Evolutionary conservation across 176 grass and related monocot species (phyloP), one percentile per base, ranked within the genome.

Genomic region (Aegilops sharonensis): DNA sequence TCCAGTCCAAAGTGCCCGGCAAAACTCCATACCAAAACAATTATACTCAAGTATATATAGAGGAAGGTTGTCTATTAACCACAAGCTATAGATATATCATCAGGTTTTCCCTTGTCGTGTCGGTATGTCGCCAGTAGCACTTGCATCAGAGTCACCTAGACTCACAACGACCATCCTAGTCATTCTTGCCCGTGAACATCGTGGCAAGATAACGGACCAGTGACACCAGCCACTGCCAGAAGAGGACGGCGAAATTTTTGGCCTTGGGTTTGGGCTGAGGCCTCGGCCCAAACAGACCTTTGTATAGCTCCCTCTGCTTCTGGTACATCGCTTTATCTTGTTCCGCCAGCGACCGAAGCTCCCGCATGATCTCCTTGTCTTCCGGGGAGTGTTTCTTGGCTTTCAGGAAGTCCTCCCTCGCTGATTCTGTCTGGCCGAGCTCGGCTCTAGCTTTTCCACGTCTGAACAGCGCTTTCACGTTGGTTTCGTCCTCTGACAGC

Each of bases 231-330:
- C 93, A 96, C 72, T 89, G 87, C 89, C 94, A 94, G 84, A 99
- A 90, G 34, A 86, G 14, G 34, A 77, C 60, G 5, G 95, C 69
- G 62, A 57, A 85, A 82, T 92, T 95, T 9, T 78, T 60, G 21
- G 73, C 87, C 84, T 84, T 88, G 2, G 84, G 75, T 89, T 92
- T 94, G 15, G 83, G 81, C 88, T 94, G 78, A 24, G 96, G 93
- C 31, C 88, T 92, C 17, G 93, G 91, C 1, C 86, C 92, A 3
- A 98, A 98, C 56, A 98, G 91, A 66, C 97, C 97, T 83, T 94
- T 94, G 84, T 94, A 98, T 18, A 98, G 43, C 88, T 98, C 91
- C 81, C 89, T 98, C 68, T 98, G 94, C 75, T 94, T 98, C 54
- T 91, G 82, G 82, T 98, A 98, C 40, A 98, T 21, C 77, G 87